Base-by-base conservation (phyloP, 495 filamentous ascomycete genomes). In the Delitschia confertaspora region DNA sequence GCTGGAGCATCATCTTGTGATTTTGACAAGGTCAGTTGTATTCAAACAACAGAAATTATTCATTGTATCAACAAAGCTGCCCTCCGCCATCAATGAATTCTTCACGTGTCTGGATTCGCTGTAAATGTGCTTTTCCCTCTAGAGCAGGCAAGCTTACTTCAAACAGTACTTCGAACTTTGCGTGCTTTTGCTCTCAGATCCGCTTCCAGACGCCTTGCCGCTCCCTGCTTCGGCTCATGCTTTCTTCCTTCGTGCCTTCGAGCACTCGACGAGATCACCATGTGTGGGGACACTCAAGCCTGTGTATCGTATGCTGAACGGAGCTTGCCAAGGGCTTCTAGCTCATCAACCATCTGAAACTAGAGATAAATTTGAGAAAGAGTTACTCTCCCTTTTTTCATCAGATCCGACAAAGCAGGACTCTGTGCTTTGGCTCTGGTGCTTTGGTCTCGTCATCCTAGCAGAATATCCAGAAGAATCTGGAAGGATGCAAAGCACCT, bases 221-320 rank as follows among this genome's bases (percentile, higher is more conserved):
- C 44, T 61, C 7, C 62, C 60, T 17, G 50, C 54, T 13, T 42
- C 40, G 9, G 46, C 43, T 7, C 56, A 60, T 32, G 31, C 39
- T 3, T 53, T 63, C 16, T 59, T 65, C 34, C 29, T 63, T 5
- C 49, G 36, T 5, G 38, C 53, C 1, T 53, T 62, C 26, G 48
- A 59, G 9, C 17, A 45, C 0, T 58, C 60, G 14, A 37, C 38
- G 1, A 9, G 38, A 19, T 31, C 30, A n/a, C 56, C 60, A 19
- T 27, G 38, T 18, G 42, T 48, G 3, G 20, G 9, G 1, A 51
- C 42, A 4, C 39, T 63, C 20, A 45, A 36, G 24, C 56, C 50
- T 1, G 39, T 62, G 10, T 57, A 55, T 32, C 3, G 19, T 6
- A 43, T 63, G 16, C 47, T 65, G 21, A 45, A 60, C 45, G 60